Evolutionary conservation across 73 alveolate species (phyloP).

Genomic region (Tetrahymena thermophila): DNA sequence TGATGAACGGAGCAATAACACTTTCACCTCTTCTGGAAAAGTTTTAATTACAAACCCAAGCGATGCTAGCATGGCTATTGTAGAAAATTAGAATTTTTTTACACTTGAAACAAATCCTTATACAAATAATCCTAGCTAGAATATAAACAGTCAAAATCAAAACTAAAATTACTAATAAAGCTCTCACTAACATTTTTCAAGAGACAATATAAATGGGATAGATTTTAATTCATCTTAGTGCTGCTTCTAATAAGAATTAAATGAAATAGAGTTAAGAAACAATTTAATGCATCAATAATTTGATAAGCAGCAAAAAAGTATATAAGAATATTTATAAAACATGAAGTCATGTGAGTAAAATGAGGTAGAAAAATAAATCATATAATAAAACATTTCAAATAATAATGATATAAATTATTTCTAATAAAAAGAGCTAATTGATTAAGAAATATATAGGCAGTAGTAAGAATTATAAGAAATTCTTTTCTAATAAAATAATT

Average conservation of each 20-base stretch:
- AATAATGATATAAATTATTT: neutral
- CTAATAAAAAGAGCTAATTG: neutral
- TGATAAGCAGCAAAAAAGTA: neutral
- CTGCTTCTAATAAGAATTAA: neutral
- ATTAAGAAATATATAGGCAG: neutral
- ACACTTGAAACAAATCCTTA: neutral
- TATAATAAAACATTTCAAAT: neutral
- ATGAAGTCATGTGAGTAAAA: neutral
- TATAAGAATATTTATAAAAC: neutral
- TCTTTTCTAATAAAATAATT: neutral
- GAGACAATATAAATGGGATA: neutral
- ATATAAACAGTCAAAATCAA: neutral
- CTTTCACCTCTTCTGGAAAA: neutral
- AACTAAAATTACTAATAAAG: neutral
- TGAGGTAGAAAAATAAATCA: neutral
- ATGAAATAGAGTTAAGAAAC: neutral
- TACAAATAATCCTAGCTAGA: neutral
- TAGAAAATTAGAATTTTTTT: neutral
- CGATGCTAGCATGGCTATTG: neutral
- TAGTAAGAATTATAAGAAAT: neutral
- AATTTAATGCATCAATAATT: neutral
- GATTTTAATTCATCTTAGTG: neutral
- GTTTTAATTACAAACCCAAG: neutral
- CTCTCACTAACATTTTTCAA: neutral
- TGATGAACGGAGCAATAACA: neutral